Evolutionary conservation across 2,329 filamentous ascomycete genomes (phyloP), one percentile per base, ranked within the genome.

Genomic region (Ophiostoma piceae): DNA sequence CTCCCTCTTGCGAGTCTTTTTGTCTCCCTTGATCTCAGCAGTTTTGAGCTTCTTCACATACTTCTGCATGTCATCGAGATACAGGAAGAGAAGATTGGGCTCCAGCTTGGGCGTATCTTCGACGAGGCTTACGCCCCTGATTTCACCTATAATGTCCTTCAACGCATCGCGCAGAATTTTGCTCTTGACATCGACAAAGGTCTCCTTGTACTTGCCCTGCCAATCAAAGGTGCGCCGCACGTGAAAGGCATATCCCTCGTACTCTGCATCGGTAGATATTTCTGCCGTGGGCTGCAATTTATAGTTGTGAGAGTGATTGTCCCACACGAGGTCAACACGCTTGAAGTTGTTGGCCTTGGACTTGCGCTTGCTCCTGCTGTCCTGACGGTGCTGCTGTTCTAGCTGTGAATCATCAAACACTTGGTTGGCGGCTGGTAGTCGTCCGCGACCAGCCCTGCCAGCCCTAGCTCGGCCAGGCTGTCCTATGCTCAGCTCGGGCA

Each of bases 121-220:
- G 4, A 94, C 91, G 65, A 96, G 80, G 73, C 89, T 94, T 60
- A 96, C 84, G 19, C 91, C 88, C 76, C 92, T 92, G 75, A 92
- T 88, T 26, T 87, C 88, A 62, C 91, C 90, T 83, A 94, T 89
- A 12, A 94, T 84, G 60, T 88, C 87, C 67, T 85, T 83, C 0
- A 94, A 82, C 29, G 87, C 88, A 72, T 92, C 88, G 8, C 90
- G 89, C 3, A 97, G 82, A 19, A 87, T 80, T 74, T 92, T 92
- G 77, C 92, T 95, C 80, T 94, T 95, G 78, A 97, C 91, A 74
- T 96, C 92, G 67, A 97, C 87, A 16, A 89, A 80, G 0, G 92
- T 93, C 76, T 77, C 76, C 74, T 87, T 83, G 75, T 92, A 94
- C 75, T 92, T 92, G 72, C 92, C 92, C 74, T 95, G 91, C 87